Evolutionary conservation across 176 grass and related monocot genomes (phyloP).

Genomic region (Pontederia crassipes): DNA sequence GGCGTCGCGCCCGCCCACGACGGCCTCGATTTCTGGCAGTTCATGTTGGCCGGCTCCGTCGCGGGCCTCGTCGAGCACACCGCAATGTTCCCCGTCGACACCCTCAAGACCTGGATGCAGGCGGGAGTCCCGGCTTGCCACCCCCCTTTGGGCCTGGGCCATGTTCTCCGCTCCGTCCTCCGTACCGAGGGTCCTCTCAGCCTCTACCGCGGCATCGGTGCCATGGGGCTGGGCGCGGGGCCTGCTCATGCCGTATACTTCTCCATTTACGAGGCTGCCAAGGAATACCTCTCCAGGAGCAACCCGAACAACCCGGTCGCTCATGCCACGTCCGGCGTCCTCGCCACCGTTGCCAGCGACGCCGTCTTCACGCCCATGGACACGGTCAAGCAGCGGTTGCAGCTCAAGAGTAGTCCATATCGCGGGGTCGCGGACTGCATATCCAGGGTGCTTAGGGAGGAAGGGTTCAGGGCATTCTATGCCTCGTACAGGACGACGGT

Average conservation of each 20-base stretch:
- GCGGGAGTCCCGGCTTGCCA: constrained; percentile 40
- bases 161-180: constrained; percentile 26
- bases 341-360: constrained; percentile 72
- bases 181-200: constrained; percentile 31
- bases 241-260: constrained; percentile 86
- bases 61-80: constrained; percentile 85
- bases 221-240: constrained; percentile 70
- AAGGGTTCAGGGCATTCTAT: constrained; percentile 56
- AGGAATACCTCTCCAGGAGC: constrained; percentile 37
- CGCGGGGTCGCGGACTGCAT: constrained; percentile 57
- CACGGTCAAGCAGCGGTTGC: constrained; percentile 85
- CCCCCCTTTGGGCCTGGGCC: constrained; percentile 18
- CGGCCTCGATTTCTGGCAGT: constrained; percentile 82
- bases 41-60: constrained; percentile 87
- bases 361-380: constrained; percentile 89
- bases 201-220: constrained; percentile 72
- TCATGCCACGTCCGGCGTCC: constrained; percentile 60
- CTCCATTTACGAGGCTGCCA: constrained; percentile 72
- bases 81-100: constrained; percentile 89
- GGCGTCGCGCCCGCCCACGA: constrained; percentile 36
- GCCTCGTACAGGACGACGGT: constrained; percentile 70
- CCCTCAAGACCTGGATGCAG: constrained; percentile 89
- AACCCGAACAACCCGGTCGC: constrained; percentile 64
- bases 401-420: constrained; percentile 83
- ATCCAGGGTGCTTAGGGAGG: constrained; percentile 53